Base-by-base conservation (phyloP, 257 asterid species). In the Agastache rugosa region DNA sequence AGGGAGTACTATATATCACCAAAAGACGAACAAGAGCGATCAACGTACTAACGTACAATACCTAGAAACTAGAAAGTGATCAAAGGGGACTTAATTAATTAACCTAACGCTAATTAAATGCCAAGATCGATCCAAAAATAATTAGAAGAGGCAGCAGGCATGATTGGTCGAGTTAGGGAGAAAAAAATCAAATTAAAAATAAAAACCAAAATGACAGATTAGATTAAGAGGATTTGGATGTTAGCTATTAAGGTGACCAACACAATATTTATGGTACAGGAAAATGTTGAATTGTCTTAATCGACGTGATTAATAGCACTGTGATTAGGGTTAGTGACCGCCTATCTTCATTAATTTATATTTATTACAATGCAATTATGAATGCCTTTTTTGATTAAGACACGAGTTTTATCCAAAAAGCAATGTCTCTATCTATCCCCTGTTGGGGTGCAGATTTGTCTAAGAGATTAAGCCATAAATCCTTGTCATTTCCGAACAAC, bases 401-500 rank as follows among this genome's bases (percentile, higher is more conserved):
- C 92, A 67, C 11, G 51, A 79, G 83, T 76, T 77, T 68, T 69
- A 55, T 59, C 48, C 59, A 66, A 58, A 78, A 72, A 44, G 73
- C 71, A 50, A 62, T 58, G 88, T 83, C 87, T 58, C 79, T 75
- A 72, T 78, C 89, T 64, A 64, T 65, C 82, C 78, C 79, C 87
- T 58, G 54, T 75, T 66, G 78, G 80, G 87, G 70, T 68, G 76
- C 83, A 79, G 73, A 67, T 72, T 74, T 84, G 83, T 82, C 78
- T 39, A n/a, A 15, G 20, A 17, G 63, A 58, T 63, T 63, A 73
- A 34, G 48, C 50, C 55, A 68, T 76, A 76, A 25, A 78, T 81
- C 69, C 48, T 19, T 82, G 25, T 37, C 78, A 63, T 66, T 47
- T 71, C 37, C 68, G 27, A 76, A 80, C 81, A 79, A 11, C 58